phyloP scores from a whole-genome alignment of 2,329 filamentous ascomycete genomes.

The Chaetomium sp. region DNA sequence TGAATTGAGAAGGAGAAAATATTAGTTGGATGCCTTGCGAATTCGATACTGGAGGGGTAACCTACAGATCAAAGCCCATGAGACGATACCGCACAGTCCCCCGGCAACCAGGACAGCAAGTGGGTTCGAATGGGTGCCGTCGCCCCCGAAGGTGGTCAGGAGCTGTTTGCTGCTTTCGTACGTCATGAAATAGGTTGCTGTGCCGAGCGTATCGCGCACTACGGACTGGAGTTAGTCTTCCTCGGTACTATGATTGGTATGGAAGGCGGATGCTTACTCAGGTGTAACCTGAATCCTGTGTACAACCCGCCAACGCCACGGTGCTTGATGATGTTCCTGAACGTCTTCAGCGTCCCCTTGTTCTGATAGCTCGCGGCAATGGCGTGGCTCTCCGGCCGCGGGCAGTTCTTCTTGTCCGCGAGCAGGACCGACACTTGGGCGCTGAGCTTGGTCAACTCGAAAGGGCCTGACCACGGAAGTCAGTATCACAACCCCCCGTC shows the following conservation, averaged over 20 bases:
- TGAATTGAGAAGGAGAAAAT: slow-evolving; percentile 34
- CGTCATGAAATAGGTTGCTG: slow-evolving; percentile 83
- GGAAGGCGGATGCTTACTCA: slow-evolving; percentile 57
- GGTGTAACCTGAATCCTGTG: slow-evolving; percentile 76
- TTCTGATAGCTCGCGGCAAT: slow-evolving; percentile 73
- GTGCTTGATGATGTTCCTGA: slow-evolving; percentile 75
- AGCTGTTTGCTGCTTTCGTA: slow-evolving; percentile 87
- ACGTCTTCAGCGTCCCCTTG: slow-evolving; percentile 74
- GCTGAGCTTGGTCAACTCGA: slow-evolving; percentile 87
- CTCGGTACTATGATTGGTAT: neutral
- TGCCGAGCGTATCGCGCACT: slow-evolving; percentile 84
- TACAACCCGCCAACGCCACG: slow-evolving; percentile 74
- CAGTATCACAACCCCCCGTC: neutral
- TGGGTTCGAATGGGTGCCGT: slow-evolving; percentile 75
- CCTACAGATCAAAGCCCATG: slow-evolving; percentile 76
- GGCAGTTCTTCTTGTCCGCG: slow-evolving; percentile 57
- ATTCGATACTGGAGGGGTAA: neutral
- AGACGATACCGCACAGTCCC: slow-evolving; percentile 79
- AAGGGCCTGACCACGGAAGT: slow-evolving; percentile 59
- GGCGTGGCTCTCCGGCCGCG: slow-evolving; percentile 54
- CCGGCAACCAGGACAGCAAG: slow-evolving; percentile 76
- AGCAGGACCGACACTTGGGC: slow-evolving; percentile 82
- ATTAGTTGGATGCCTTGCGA: neutral
- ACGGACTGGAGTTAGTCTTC: neutral
- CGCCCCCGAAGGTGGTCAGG: slow-evolving; percentile 71